Conservation (phyloP, 495 filamentous ascomycete genomes). For the Podospora tetraspora region DNA sequence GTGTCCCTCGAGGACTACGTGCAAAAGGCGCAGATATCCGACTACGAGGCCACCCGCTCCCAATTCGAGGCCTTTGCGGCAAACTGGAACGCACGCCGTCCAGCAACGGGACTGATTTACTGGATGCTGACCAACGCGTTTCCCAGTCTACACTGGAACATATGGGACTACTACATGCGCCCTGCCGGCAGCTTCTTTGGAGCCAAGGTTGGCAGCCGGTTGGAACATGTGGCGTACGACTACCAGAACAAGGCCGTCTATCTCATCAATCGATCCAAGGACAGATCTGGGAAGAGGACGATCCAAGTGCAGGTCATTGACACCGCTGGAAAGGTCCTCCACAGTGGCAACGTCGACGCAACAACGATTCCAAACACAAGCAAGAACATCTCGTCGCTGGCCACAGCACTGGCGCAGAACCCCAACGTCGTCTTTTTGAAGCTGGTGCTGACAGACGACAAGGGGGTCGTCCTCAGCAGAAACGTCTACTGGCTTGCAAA, state of each 20-base stretch:
- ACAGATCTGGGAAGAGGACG: slow-evolving; percentile 37
- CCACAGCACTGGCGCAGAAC: slow-evolving; percentile 31
- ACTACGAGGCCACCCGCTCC: slow-evolving; percentile 58
- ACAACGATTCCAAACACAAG: slow-evolving; percentile 38
- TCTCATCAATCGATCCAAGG: slow-evolving; percentile 52
- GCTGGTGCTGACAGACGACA: slow-evolving; percentile 38
- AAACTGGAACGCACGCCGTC: slow-evolving; percentile 45
- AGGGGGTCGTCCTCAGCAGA: slow-evolving; percentile 41
- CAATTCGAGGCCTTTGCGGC: slow-evolving; percentile 55
- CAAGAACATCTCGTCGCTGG: slow-evolving; percentile 26
- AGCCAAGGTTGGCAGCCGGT: slow-evolving; percentile 46
- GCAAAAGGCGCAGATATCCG: slow-evolving; percentile 47
- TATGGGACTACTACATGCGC: slow-evolving; percentile 60
- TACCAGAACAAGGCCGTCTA: slow-evolving; percentile 42
- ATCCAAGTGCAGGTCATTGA: slow-evolving; percentile 48
- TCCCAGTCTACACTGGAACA: slow-evolving; percentile 61
- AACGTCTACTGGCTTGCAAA: slow-evolving; percentile 60
- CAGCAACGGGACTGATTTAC: slow-evolving; percentile 59
- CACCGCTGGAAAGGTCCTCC: slow-evolving; percentile 39
- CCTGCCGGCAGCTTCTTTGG: slow-evolving; percentile 58
- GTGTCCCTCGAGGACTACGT: slow-evolving; percentile 39
- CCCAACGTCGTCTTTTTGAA: slow-evolving; percentile 50
- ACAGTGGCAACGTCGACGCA: slow-evolving; percentile 22
- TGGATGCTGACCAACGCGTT: slow-evolving; percentile 67
- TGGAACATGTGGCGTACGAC: slow-evolving; percentile 56